Evolutionary conservation across 2,329 filamentous ascomycete species (phyloP).

Genomic region (Botrytis deweyae): DNA sequence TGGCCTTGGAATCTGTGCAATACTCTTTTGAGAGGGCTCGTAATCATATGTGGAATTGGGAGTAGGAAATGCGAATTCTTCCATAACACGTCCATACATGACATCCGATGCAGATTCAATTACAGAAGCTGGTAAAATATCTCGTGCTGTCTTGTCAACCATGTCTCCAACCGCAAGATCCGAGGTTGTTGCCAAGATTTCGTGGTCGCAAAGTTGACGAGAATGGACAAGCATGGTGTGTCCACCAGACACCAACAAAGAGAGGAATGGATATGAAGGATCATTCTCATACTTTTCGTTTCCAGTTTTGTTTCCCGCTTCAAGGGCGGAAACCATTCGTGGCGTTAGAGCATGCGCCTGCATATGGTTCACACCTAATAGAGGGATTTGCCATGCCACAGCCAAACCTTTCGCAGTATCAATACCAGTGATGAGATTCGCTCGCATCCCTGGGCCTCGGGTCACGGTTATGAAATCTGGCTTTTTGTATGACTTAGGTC

Average conservation of each 20-base stretch:
- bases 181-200: conserved; percentile 67
- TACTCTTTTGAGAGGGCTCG: conserved; percentile 51
- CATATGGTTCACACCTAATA: conserved; percentile 94
- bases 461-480: conserved; percentile 90
- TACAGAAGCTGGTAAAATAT: conserved; percentile 64
- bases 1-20: conserved; percentile 52
- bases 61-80: conserved; percentile 71
- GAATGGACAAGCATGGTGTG: conserved; percentile 87
- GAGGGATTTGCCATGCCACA: conserved; percentile 76
- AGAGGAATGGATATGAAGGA: conserved; percentile 79
- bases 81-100: conserved; percentile 79
- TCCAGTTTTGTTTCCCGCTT: background rate
- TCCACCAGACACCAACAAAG: conserved; percentile 85
- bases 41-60: conserved; percentile 43
- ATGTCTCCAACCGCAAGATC: conserved; percentile 89
- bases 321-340: conserved; percentile 66
- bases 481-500: conserved; percentile 42
- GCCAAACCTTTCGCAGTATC: conserved; percentile 85
- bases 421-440: conserved; percentile 74
- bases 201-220: conserved; percentile 63
- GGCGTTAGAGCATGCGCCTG: conserved; percentile 92
- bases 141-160: conserved; percentile 81
- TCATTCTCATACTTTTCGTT: background rate
- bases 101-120: conserved; percentile 58
- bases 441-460: conserved; percentile 83